These are phyloP conservation scores for Suhomyces terraborum DNA, from an alignment of 1,139 yeast genomes.

Conservation along the genomic window DNA sequence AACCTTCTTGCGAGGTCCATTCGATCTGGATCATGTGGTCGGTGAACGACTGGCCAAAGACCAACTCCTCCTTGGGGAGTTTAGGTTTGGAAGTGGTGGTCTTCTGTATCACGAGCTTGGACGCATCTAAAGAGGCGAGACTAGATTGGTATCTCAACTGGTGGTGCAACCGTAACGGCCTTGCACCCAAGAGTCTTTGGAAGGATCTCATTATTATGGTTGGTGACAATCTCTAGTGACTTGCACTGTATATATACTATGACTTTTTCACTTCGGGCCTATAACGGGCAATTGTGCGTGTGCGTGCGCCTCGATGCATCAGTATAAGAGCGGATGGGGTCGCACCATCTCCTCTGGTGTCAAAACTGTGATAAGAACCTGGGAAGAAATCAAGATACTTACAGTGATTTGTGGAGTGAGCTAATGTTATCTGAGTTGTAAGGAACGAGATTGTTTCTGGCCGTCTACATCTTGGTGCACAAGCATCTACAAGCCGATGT, in stretches of 20 bases:
- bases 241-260: too few species aligned
- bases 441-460: too few species aligned
- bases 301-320: conserved; percentile 3
- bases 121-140: conserved; percentile 61
- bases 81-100: conserved; percentile 63
- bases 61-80: conserved; percentile 72
- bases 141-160: conserved; percentile 15
- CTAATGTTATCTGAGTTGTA: too few species aligned
- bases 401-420: too few species aligned
- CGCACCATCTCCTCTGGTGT: too few species aligned
- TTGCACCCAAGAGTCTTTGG: conserved; percentile 8
- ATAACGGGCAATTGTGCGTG: background rate
- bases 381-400: background rate
- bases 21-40: conserved; percentile 46
- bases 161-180: conserved; percentile 7
- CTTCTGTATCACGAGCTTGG: conserved; percentile 61
- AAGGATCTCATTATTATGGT: conserved; percentile 6
- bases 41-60: conserved; percentile 86
- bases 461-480: too few species aligned
- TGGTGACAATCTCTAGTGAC: too few species aligned
- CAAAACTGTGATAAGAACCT: too few species aligned
- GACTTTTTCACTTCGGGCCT: conserved; percentile 5
- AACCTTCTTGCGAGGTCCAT: conserved; percentile 38
- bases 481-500: too few species aligned
- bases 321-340: background rate